Base-by-base conservation (phyloP, 345 rosid species). In the Laguncularia racemosa region DNA sequence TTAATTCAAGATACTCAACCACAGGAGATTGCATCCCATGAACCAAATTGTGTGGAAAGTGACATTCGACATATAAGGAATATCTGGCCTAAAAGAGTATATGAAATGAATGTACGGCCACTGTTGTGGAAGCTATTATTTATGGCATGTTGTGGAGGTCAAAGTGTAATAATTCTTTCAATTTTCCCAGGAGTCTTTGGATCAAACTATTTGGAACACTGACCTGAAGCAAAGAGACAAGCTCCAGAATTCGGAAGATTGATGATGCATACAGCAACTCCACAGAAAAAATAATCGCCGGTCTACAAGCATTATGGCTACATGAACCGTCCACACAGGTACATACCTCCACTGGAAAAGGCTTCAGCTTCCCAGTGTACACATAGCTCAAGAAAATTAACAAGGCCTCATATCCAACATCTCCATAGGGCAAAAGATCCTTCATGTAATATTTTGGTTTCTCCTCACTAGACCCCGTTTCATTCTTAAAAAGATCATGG, bases 221-320 rank as follows among this genome's bases (percentile, higher is more conserved):
- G 18, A 89, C 99, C 97, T 89, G 99, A 64, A 82, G 83, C 14
- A 87, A 83, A 8, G 95, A 85, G 59, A 85, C 81, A 48, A 93
- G 64, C 71, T 93, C 99, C 0, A 76, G 82, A 53, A 89, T 75
- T 73, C 78, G 83, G 69, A 93, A 93, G 62, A 82, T 73, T 55
- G 65, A 63, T 0, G 97, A 79, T 16, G 96, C 97, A 78, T 85
- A 93, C 83, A 87, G 73, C 91, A 89, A 67, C 68, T 93, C 96
- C 67, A 85, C 95, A 1, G 79, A 76, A 57, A 89, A 93, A 69
- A 65, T 66, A 56, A 93, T 85, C 20, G 90, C 95, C 10, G 99
- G 97, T 60, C 81, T 64, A 78, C 99, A 93, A 11, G 91, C 79
- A 71, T 89, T 90, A 71, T 93, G 99, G 61, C 70, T 63, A 56